Evolutionary conservation across 2,329 filamentous ascomycete genomes (phyloP).

Genomic region (Trichoderma polysporum): DNA sequence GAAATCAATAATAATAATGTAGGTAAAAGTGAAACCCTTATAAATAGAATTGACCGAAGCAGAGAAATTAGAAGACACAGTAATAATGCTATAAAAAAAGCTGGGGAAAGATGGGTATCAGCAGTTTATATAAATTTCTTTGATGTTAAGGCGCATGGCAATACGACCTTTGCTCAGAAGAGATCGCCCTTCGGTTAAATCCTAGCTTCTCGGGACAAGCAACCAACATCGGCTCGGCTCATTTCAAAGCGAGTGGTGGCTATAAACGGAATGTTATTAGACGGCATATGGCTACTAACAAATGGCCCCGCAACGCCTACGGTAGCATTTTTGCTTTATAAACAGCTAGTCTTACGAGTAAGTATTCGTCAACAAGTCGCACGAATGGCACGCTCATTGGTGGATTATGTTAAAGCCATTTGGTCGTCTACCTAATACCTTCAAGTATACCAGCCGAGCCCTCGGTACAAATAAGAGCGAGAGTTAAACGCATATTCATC

Average conservation of each 20-base stretch:
- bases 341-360: not conserved
- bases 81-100: not conserved
- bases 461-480: constrained; percentile 9
- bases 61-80: not conserved
- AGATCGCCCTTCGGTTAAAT: not conserved
- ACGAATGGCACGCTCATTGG: not conserved
- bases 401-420: not conserved
- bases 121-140: not conserved
- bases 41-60: not conserved
- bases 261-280: not conserved
- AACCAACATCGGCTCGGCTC: constrained; percentile 7
- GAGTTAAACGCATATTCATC: not conserved
- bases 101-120: not conserved
- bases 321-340: not conserved
- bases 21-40: too few species aligned
- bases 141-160: not conserved
- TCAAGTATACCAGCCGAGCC: too few species aligned
- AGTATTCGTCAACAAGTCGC: not conserved
- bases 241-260: not conserved
- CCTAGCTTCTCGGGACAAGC: not conserved
- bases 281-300: not conserved
- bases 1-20: too few species aligned
- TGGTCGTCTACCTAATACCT: too few species aligned
- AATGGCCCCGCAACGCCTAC: not conserved
- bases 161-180: not conserved